Percentiles rank a stretch among this genome's conserved stretches.
phyloP scores from a whole-genome alignment of 179 eudicot genomes.

The Patellifolia procumbens region DNA sequence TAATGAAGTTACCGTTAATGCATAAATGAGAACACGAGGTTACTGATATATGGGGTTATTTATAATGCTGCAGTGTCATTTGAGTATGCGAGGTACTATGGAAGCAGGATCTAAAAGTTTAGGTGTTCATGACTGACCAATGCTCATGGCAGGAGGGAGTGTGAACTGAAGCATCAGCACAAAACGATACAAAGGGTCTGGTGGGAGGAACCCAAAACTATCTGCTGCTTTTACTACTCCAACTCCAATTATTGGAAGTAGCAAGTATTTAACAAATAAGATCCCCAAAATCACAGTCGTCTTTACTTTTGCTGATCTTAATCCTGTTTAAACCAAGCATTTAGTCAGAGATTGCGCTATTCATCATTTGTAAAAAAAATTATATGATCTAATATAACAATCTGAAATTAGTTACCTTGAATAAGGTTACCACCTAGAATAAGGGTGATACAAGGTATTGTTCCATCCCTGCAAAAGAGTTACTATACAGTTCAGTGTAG shows the following conservation, averaged over 20 bases:
- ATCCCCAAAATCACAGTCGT: conserved; percentile 41
- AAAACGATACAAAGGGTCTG: conserved; percentile 66
- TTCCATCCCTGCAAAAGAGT: conserved; percentile 51
- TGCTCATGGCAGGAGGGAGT: conserved; percentile 85
- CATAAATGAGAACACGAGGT: no score
- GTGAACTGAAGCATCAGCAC: conserved; percentile 73
- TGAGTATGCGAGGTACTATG: background rate
- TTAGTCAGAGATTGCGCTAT: background rate
- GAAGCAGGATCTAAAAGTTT: background rate
- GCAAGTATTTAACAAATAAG: conserved; percentile 52
- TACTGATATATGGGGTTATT: no score
- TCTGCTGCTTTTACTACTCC: conserved; percentile 61
- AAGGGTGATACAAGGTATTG: conserved; percentile 87
- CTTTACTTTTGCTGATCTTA: conserved; percentile 44
- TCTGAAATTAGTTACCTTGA: conserved; percentile 51
- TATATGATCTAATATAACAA: background rate
- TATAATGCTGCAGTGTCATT: no score
- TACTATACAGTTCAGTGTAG: conserved; percentile 2
- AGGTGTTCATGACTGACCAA: conserved; percentile 36
- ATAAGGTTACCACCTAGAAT: conserved; percentile 90
- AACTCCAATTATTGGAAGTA: conserved; percentile 70
- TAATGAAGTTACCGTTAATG: no score
- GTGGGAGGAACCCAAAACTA: conserved; percentile 65
- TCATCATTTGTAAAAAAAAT: background rate
- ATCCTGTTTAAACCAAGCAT: conserved; percentile 46